Evolutionary conservation across 2,329 filamentous ascomycete genomes (phyloP).

Genomic region (Aspergillus fructus): DNA sequence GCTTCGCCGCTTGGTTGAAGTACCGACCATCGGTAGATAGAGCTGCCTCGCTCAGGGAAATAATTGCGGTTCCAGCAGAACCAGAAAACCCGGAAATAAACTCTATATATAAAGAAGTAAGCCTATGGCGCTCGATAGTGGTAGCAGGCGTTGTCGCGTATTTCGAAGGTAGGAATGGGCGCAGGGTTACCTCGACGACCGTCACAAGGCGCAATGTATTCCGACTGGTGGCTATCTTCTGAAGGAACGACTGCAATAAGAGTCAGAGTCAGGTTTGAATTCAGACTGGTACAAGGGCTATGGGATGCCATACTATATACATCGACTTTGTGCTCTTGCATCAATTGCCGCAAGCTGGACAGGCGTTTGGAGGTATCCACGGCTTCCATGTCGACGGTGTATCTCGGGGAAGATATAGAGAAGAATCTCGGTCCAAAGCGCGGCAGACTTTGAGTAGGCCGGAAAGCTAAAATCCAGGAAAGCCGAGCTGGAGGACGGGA

Average conservation of each 20-base stretch:
- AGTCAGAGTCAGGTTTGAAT: slow-evolving; percentile 33
- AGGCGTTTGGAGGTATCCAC: slow-evolving; percentile 79
- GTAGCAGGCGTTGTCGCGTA: background rate
- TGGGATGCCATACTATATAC: slow-evolving; percentile 71
- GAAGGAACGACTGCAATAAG: slow-evolving; percentile 76
- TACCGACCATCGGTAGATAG: slow-evolving; percentile 95
- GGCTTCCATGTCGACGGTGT: slow-evolving; percentile 65
- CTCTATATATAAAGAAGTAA: slow-evolving; percentile 45
- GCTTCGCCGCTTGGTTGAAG: slow-evolving; percentile 92
- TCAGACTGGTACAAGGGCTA: slow-evolving; percentile 5
- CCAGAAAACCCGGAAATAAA: slow-evolving; percentile 94
- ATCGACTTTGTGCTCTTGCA: slow-evolving; percentile 83
- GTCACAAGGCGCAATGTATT: slow-evolving; percentile 97
- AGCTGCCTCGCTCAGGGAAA: slow-evolving; percentile 82
- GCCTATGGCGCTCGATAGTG: slow-evolving; percentile 9
- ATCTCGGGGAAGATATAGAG: slow-evolving; percentile 36
- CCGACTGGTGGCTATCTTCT: slow-evolving; percentile 95
- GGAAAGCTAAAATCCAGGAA: slow-evolving; percentile 29
- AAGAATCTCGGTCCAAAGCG: slow-evolving; percentile 36
- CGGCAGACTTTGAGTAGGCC: slow-evolving; percentile 25
- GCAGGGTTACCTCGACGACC: slow-evolving; percentile 65
- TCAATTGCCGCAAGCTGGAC: slow-evolving; percentile 73
- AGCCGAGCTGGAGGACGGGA: slow-evolving; percentile 29
- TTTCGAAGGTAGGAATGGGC: slow-evolving; percentile 1
- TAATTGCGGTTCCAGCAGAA: slow-evolving; percentile 87